phyloP scores from a whole-genome alignment of 148 eudicot genomes.

The Rhododendron vialii region DNA sequence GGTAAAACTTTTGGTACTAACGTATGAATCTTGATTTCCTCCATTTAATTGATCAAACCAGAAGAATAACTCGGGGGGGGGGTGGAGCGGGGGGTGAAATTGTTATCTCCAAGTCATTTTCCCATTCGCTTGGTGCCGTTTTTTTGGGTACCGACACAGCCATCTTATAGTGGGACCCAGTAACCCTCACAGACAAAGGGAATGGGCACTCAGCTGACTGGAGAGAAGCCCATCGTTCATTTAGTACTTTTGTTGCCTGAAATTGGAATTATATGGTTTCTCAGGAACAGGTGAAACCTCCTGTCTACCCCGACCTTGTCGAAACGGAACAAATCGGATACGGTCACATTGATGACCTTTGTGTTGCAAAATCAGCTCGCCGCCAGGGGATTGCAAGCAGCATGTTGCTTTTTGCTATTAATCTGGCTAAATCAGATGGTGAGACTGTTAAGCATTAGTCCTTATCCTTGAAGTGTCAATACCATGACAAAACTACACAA shows the following conservation, averaged over 20 bases:
- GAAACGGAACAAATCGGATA: slow-evolving; percentile 32
- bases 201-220: neutral
- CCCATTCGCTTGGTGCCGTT: neutral
- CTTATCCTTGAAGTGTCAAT: neutral
- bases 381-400: slow-evolving; percentile 70
- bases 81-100: neutral
- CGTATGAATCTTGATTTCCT: neutral
- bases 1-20: slow-evolving; percentile 37
- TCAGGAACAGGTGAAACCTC: slow-evolving; percentile 53
- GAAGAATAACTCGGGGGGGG: neutral
- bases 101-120: neutral
- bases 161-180: neutral
- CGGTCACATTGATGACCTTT: slow-evolving; percentile 61
- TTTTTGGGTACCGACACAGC: neutral
- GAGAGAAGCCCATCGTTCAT: neutral
- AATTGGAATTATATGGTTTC: neutral
- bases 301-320: slow-evolving; percentile 35
- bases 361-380: slow-evolving; percentile 74
- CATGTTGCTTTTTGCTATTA: slow-evolving; percentile 68
- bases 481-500: neutral
- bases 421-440: slow-evolving; percentile 60
- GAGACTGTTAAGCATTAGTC: neutral
- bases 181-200: neutral
- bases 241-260: neutral
- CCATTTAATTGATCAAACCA: neutral